Evolutionary conservation across 495 filamentous ascomycete species (phyloP), one percentile per base, ranked within the genome.

Genomic region (Glarea lozoyensis): DNA sequence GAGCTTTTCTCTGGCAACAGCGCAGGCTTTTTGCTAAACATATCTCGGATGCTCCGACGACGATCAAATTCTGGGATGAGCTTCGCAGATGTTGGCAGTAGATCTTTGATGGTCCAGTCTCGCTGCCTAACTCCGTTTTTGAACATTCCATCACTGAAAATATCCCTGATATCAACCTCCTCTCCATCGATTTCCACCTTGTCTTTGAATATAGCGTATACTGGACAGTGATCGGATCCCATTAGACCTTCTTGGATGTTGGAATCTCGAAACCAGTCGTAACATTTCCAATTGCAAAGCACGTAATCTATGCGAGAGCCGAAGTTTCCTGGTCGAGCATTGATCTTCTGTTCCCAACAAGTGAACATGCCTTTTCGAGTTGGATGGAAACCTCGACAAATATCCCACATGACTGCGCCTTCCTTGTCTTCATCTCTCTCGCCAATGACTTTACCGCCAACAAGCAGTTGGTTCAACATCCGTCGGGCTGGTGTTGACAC

Each of bases 191-290:
- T 46, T 0, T 55, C 45, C 5, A 94, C 72, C 1, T 52, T 63
- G 24, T 88, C 73, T 37, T 83, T 81, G 25, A 89, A 69, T n/a
- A 72, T 62, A 10, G 82, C 86, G 59, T 79, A 97, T 3, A 98
- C 90, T 0, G 92, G 92, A 52, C 92, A 98, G 59, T 98, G 92
- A 54, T 98, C 92, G 0, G 92, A 98, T 10, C 92, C 92, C 73
- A 95, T 78, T 7, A 98, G 66, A 2, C 90, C 92, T 61, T 96
- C 89, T 56, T 96, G 92, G 22, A 97, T 97, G 52, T 96, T 86
- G n/a, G 86, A 77, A 42, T 86, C 82, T 20, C 59, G 65, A 56
- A 94, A 85, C 89, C 89, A 97, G 42, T 73, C 62, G 49, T 79
- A 83, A 78, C 95, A 90, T 24, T 74, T 72, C 30, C 80, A 64